Percentiles rank a stretch among this genome's conserved stretches.
Conservation (phyloP, 768 basidiomycete genomes). For the Boletellus ananiceps region DNA sequence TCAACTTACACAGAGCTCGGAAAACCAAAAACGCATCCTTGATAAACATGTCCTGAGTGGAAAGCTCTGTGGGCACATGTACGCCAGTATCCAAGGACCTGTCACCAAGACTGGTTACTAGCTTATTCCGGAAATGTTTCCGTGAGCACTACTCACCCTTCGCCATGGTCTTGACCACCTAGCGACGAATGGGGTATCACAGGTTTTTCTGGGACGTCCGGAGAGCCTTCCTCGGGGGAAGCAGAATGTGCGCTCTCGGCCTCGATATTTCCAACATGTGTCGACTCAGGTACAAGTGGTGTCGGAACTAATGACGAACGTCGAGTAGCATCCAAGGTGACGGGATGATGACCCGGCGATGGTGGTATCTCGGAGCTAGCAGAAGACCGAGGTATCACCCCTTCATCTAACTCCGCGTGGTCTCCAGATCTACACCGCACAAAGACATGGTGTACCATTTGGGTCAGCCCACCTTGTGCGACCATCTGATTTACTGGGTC, state of each 20-base stretch:
- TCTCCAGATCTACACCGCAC: constrained; percentile 58
- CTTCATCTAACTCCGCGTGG: constrained; percentile 14
- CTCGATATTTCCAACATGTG: neutral
- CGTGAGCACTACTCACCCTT: constrained; percentile 18
- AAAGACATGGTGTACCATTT: constrained; percentile 98
- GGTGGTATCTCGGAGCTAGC: constrained; percentile 20
- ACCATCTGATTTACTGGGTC: constrained; percentile 96
- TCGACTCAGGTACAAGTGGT: neutral
- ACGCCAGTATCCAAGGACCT: constrained; percentile 23
- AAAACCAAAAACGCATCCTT: constrained; percentile 99
- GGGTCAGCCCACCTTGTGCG: constrained; percentile 94
- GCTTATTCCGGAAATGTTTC: neutral
- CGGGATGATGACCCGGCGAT: constrained; percentile 7
- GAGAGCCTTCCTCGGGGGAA: constrained; percentile 1
- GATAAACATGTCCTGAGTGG: constrained; percentile 83
- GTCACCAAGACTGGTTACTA: constrained; percentile 14
- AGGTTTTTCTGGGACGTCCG: neutral
- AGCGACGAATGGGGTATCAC: neutral
- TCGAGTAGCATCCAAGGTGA: constrained; percentile 2
- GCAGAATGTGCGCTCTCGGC: constrained; percentile 1
- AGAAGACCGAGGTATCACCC: constrained; percentile 16
- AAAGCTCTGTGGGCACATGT: constrained; percentile 43
- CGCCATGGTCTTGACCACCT: constrained; percentile 4
- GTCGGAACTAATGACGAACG: constrained; percentile 9
- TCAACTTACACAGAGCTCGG: constrained; percentile 92